Percentiles rank a stretch among this genome's conserved stretches.
phyloP scores from a whole-genome alignment of 768 basidiomycete species.

The Gymnopilus junonius region DNA sequence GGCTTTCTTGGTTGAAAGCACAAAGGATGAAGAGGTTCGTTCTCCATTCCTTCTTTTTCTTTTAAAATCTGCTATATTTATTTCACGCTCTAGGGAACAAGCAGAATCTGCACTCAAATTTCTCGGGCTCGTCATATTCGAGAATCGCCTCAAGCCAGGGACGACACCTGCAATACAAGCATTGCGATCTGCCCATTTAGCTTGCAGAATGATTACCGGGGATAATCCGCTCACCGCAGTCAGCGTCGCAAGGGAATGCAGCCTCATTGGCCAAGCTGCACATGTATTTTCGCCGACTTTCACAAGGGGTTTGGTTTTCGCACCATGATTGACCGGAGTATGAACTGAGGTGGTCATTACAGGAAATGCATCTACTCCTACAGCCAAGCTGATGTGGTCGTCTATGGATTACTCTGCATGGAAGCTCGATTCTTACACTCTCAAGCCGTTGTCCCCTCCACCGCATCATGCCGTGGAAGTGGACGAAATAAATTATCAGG shows the following conservation, averaged over 20 bases:
- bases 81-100: slow-evolving; percentile 68
- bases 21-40: slow-evolving; percentile 92
- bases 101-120: slow-evolving; percentile 91
- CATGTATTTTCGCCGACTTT: slow-evolving; percentile 90
- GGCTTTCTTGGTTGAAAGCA: slow-evolving; percentile 95
- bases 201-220: slow-evolving; percentile 97
- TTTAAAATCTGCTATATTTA: too few relatives aligned
- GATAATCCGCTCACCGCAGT: slow-evolving; percentile 97
- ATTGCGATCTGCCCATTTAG: slow-evolving; percentile 86
- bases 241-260: slow-evolving; percentile 95
- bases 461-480: slow-evolving; percentile 72
- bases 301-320: slow-evolving; percentile 55
- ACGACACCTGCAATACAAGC: slow-evolving; percentile 90
- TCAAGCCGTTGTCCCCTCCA: slow-evolving; percentile 78
- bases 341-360: neutral
- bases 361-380: slow-evolving; percentile 59
- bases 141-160: slow-evolving; percentile 94
- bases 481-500: slow-evolving; percentile 76
- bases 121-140: slow-evolving; percentile 95
- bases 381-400: slow-evolving; percentile 83
- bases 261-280: slow-evolving; percentile 83
- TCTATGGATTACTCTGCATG: slow-evolving; percentile 87
- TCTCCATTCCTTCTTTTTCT: too few relatives aligned
- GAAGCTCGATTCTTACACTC: slow-evolving; percentile 87
- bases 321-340: neutral